Evolutionary conservation across 106 monocot species (phyloP).

Genomic region (Gastrodia elata): DNA sequence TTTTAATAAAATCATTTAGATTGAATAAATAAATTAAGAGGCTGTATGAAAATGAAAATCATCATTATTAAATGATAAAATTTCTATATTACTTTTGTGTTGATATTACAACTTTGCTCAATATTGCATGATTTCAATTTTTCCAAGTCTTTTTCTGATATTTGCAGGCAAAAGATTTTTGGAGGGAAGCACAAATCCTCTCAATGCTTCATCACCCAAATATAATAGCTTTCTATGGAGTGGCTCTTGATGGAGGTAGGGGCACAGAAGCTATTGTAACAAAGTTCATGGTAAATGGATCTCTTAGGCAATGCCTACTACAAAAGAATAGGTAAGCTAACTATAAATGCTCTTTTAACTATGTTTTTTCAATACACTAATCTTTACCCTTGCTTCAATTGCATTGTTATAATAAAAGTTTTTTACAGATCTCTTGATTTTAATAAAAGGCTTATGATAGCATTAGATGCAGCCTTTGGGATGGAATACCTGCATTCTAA

Average conservation of each 20-base stretch:
- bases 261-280: constrained; percentile 90
- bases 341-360: neutral
- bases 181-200: constrained; percentile 95
- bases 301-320: constrained; percentile 66
- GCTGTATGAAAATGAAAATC: neutral
- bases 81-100: neutral
- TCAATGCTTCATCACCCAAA: constrained; percentile 97
- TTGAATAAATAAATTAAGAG: too few species aligned
- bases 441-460: constrained; percentile 79
- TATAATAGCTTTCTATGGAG: constrained; percentile 95
- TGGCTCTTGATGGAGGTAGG: constrained; percentile 82
- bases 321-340: constrained; percentile 59
- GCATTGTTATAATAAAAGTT: neutral
- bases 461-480: constrained; percentile 97
- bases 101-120: neutral
- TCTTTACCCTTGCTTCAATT: constrained; percentile 4
- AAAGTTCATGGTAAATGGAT: constrained; percentile 97
- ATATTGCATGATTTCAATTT: neutral
- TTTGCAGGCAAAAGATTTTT: constrained; percentile 80
- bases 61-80: neutral
- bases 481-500: constrained; percentile 98
- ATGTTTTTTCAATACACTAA: too few species aligned
- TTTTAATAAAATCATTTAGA: too few species aligned
- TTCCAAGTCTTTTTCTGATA: neutral
- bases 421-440: constrained; percentile 56